These are phyloP conservation scores for Coemansia sp. DNA, from an alignment of 192 early-diverging fungal genomes.

Conservation along the genomic window DNA sequence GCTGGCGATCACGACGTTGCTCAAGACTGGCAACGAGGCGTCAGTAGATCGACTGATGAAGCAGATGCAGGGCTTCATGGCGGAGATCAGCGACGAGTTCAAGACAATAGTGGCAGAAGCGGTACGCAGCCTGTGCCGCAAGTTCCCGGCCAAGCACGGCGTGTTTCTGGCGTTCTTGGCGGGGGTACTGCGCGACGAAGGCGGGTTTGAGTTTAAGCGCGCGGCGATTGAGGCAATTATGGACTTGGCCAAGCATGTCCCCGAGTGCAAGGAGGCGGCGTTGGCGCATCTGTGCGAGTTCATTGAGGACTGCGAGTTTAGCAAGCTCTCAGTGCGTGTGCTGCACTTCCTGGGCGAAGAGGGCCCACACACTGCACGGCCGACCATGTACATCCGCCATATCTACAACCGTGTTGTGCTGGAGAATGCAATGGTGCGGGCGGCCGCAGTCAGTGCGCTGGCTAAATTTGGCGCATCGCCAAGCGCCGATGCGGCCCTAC, in stretches of 20 bases:
- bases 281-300: conserved; percentile 97
- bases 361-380: conserved; percentile 87
- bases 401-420: conserved; percentile 99
- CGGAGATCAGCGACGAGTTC: conserved; percentile 98
- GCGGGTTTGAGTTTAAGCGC: conserved; percentile 96
- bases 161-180: conserved; percentile 92
- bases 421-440: conserved; percentile 93
- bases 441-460: conserved; percentile 93
- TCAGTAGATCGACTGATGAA: conserved; percentile 98
- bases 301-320: conserved; percentile 99
- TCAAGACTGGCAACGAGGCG: conserved; percentile 98
- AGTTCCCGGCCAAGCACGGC: conserved; percentile 94
- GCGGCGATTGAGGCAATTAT: conserved; percentile 97
- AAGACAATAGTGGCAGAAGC: conserved; percentile 99
- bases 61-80: conserved; percentile 97
- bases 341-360: conserved; percentile 92
- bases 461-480: conserved; percentile 87
- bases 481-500: conserved; percentile 66
- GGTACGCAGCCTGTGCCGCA: conserved; percentile 91
- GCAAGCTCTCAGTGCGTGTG: conserved; percentile 96
- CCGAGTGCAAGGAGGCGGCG: conserved; percentile 91
- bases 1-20: conserved; percentile 96
- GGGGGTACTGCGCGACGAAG: conserved; percentile 92
- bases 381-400: conserved; percentile 96
- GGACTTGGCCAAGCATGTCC: conserved; percentile 91